Conservation (phyloP, 495 filamentous ascomycete species). For the Aspergillus ostianus region DNA sequence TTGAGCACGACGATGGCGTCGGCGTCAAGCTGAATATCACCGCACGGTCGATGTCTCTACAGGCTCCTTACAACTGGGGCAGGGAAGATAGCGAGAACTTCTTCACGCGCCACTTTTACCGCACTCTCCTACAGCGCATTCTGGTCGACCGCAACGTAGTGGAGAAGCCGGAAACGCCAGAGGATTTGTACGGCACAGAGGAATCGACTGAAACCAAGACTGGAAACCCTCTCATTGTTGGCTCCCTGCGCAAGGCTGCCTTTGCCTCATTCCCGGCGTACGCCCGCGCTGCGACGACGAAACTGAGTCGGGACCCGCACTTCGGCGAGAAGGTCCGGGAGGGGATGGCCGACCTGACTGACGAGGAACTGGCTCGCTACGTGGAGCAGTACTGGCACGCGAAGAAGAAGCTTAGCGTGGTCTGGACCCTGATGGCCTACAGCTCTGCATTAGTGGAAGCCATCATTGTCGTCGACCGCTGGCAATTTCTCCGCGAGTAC, state of each 20-base stretch:
- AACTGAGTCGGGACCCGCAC: conserved; percentile 60
- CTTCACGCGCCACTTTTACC: conserved; percentile 92
- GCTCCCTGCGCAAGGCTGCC: conserved; percentile 74
- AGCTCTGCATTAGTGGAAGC: conserved; percentile 86
- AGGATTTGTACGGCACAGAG: conserved; percentile 35
- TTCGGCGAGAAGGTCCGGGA: conserved; percentile 55
- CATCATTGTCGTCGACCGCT: conserved; percentile 86
- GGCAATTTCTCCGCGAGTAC: conserved; percentile 84
- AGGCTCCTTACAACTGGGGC: conserved; percentile 93
- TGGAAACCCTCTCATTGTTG: conserved; percentile 76
- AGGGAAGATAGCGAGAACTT: conserved; percentile 74
- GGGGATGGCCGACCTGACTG: conserved; percentile 61
- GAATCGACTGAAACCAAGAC: conserved; percentile 32
- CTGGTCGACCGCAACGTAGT: conserved; percentile 81
- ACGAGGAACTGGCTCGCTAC: conserved; percentile 71
- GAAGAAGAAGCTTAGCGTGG: conserved; percentile 78
- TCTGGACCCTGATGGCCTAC: conserved; percentile 95
- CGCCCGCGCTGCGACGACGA: conserved; percentile 72
- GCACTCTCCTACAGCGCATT: conserved; percentile 84
- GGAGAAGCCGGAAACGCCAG: conserved; percentile 44
- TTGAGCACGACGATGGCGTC: conserved; percentile 44
- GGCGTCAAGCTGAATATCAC: conserved; percentile 91
- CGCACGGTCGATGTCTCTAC: conserved; percentile 92
- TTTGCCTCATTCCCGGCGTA: conserved; percentile 77
- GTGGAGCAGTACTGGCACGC: conserved; percentile 58